Percentiles rank a stretch among this genome's conserved stretches.
phyloP scores from a whole-genome alignment of 176 grass and related monocot genomes.

The Hyparrhenia diplandra region DNA sequence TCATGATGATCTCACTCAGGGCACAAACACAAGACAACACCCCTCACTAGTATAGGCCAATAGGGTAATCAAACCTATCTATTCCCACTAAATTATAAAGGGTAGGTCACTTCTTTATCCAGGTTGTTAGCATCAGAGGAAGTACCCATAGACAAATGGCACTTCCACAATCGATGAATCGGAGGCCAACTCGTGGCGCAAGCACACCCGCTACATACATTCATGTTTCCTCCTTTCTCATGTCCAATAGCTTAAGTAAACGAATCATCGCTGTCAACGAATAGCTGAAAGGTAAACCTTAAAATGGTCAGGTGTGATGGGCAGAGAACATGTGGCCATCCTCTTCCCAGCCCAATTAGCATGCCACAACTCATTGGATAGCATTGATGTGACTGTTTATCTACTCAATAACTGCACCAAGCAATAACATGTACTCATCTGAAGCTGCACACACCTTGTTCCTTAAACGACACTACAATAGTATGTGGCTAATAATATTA shows the following conservation, averaged over 20 bases:
- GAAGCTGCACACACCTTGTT: not conserved
- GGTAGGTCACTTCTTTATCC: not conserved
- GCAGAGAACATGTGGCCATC: not conserved
- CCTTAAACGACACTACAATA: not conserved
- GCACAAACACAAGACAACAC: not conserved
- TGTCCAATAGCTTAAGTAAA: not conserved
- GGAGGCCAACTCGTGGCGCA: not conserved
- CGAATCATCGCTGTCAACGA: not conserved
- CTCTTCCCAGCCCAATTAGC: not conserved
- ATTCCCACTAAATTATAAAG: conserved; percentile 5
- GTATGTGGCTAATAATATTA: not conserved
- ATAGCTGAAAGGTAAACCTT: not conserved
- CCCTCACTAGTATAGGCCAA: not conserved
- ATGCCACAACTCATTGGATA: not conserved
- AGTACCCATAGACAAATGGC: not conserved
- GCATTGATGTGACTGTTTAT: conserved; percentile 8
- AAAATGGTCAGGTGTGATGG: not conserved
- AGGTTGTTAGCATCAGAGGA: not conserved
- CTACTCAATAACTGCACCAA: not conserved
- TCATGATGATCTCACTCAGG: not conserved
- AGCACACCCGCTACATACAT: not conserved
- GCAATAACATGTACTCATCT: conserved; percentile 11
- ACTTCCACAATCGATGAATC: not conserved
- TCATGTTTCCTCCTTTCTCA: not conserved
- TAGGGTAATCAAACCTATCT: not conserved